These are phyloP conservation scores for Aegilops bicornis DNA, from an alignment of 176 grass and related monocot species.

Conservation along the genomic window DNA sequence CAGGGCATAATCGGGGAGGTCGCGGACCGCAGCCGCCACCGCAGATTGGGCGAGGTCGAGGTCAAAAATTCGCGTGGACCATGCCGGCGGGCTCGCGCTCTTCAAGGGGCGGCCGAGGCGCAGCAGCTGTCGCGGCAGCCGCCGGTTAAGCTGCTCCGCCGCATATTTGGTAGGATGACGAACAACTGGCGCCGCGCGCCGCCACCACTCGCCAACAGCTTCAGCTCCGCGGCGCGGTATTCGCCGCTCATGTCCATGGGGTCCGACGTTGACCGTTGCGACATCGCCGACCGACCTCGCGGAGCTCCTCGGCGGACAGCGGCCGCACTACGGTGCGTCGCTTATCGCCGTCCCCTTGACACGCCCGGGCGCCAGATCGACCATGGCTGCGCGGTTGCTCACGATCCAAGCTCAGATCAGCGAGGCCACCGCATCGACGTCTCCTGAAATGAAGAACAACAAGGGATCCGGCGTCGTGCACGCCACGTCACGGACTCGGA, in stretches of 20 bases:
- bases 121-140: background rate
- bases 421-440: background rate
- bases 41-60: no score
- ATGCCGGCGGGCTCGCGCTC: conserved; percentile 39
- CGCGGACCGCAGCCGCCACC: no score
- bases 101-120: conserved; percentile 37
- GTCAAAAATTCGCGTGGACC: no score
- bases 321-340: background rate
- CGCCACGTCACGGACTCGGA: background rate
- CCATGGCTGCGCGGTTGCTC: conserved; percentile 4
- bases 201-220: conserved; percentile 30
- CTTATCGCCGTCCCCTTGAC: no score
- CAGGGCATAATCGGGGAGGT: no score
- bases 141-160: no score
- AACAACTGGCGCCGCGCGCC: background rate
- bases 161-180: conserved; percentile 31
- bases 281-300: background rate
- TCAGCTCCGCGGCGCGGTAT: conserved; percentile 61
- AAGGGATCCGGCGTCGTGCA: background rate
- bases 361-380: background rate
- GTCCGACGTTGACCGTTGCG: background rate
- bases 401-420: conserved; percentile 19
- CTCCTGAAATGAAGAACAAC: background rate
- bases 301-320: background rate
- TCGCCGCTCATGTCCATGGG: conserved; percentile 77